Evolutionary conservation across 1,139 yeast genomes (phyloP).

Genomic region (Hyphopichia wangnamkhiaoensis): DNA sequence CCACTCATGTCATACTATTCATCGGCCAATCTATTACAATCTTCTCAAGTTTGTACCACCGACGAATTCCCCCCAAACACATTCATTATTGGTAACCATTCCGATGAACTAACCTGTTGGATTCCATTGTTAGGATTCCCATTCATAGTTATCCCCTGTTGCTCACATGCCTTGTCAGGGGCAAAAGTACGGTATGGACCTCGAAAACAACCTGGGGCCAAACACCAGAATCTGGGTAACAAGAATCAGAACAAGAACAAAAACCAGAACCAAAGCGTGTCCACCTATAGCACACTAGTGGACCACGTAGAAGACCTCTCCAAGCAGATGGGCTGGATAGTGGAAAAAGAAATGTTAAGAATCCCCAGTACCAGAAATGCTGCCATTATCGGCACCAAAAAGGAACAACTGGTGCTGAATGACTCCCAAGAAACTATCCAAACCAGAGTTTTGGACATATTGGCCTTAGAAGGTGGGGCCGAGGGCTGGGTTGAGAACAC

Average conservation of each 20-base stretch:
- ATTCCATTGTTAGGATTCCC: slow-evolving; percentile 85
- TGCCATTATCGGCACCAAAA: slow-evolving; percentile 71
- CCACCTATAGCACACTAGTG: slow-evolving; percentile 80
- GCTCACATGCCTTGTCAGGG: slow-evolving; percentile 86
- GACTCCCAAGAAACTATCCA: slow-evolving; percentile 28
- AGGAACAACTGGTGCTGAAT: slow-evolving; percentile 21
- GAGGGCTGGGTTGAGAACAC: slow-evolving; percentile 87
- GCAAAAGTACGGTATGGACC: slow-evolving; percentile 66
- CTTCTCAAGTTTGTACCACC: slow-evolving; percentile 61
- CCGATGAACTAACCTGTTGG: slow-evolving; percentile 96
- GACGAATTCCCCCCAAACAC: slow-evolving; percentile 69
- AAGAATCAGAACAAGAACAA: background rate
- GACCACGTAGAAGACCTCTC: slow-evolving; percentile 81
- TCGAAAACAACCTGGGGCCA: slow-evolving; percentile 14
- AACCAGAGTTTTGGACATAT: slow-evolving; percentile 52
- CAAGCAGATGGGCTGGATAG: slow-evolving; percentile 73
- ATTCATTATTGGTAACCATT: slow-evolving; percentile 90
- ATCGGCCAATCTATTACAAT: slow-evolving; percentile 50
- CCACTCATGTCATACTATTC: slow-evolving; percentile 47
- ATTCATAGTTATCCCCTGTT: slow-evolving; percentile 91
- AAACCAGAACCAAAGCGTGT: slow-evolving; percentile 24
- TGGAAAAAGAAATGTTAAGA: slow-evolving; percentile 81
- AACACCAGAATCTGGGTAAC: background rate
- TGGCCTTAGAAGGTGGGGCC: slow-evolving; percentile 82
- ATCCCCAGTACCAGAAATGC: slow-evolving; percentile 95